A percentile compares a stretch with the other conserved stretches of the same genome.
Evolutionary conservation across 2,329 filamentous ascomycete species (phyloP).

Genomic region (Leptographium procerum): DNA sequence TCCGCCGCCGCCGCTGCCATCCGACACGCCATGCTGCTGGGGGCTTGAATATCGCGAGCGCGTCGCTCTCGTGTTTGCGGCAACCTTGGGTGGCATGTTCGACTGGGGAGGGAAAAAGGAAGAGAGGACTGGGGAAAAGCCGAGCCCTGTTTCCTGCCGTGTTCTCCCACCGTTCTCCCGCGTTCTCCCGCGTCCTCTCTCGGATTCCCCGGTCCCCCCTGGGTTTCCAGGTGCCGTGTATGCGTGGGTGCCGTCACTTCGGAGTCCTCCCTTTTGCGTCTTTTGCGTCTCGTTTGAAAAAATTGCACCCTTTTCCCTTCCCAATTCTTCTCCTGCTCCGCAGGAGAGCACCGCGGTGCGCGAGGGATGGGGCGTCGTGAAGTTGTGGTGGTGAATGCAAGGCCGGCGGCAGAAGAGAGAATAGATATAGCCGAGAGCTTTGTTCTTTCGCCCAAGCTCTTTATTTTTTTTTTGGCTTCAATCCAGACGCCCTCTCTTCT

Average conservation of each 20-base stretch:
- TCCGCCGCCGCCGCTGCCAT: slow-evolving; percentile 6
- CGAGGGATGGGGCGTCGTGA: background rate
- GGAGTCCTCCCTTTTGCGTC: background rate
- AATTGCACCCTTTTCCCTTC: background rate
- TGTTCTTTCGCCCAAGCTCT: background rate
- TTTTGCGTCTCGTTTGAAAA: background rate
- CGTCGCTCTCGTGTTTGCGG: slow-evolving; percentile 31
- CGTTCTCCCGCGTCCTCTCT: background rate
- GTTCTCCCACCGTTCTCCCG: background rate
- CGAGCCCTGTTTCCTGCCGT: background rate
- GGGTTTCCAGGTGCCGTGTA: background rate
- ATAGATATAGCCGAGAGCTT: background rate
- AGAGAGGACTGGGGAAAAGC: background rate
- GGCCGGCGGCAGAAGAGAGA: background rate
- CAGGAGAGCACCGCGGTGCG: background rate
- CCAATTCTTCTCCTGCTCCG: background rate
- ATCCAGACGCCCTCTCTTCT: background rate
- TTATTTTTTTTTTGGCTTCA: no score
- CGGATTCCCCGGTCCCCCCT: background rate
- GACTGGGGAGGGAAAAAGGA: background rate
- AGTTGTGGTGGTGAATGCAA: background rate
- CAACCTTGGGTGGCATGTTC: background rate
- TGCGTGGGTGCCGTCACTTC: background rate
- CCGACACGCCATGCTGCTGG: slow-evolving; percentile 16
- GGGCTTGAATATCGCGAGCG: slow-evolving; percentile 49